Percentiles rank a stretch among this genome's conserved stretches.
Evolutionary conservation across 2,329 filamentous ascomycete species (phyloP).

Genomic region (Thelonectria rubi): DNA sequence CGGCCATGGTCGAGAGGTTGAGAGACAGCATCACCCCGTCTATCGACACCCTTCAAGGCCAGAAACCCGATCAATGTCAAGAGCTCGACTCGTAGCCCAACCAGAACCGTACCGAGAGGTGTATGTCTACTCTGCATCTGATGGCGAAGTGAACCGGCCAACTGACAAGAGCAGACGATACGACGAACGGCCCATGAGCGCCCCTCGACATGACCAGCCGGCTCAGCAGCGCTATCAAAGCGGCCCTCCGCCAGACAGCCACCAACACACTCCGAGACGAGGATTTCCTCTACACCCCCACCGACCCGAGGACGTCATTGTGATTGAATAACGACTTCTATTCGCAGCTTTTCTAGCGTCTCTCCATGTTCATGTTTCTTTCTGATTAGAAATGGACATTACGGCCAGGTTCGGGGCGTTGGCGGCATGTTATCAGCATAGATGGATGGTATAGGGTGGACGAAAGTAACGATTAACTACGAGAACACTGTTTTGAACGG

Average conservation of each 20-base stretch:
- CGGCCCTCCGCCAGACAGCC: conserved; percentile 21
- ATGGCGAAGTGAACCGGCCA: neutral
- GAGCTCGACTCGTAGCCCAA: conserved; percentile 19
- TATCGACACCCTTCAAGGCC: conserved; percentile 21
- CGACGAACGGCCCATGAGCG: conserved; percentile 18
- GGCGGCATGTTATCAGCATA: conserved; percentile 23
- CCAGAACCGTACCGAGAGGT: conserved; percentile 37
- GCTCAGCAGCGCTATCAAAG: conserved; percentile 31
- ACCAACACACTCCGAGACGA: conserved; percentile 28
- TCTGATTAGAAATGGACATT: conserved; percentile 13
- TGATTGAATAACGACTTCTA: conserved; percentile 43
- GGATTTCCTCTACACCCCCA: conserved; percentile 34
- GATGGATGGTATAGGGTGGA: conserved; percentile 20
- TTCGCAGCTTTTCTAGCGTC: neutral
- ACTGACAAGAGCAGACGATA: conserved; percentile 35
- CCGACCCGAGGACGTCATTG: conserved; percentile 44
- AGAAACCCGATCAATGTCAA: conserved; percentile 28
- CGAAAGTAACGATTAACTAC: conserved; percentile 18
- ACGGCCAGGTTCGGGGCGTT: conserved; percentile 25
- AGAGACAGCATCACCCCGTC: conserved; percentile 20
- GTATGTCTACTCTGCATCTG: conserved; percentile 32
- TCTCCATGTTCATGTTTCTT: neutral
- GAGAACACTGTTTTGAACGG: conserved; percentile 12
- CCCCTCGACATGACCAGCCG: conserved; percentile 26
- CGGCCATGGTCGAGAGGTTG: conserved; percentile 18